Percentiles rank a stretch among this genome's conserved stretches.
Conservation (phyloP, 202 grass and related monocot genomes). For the Zizania palustris region DNA sequence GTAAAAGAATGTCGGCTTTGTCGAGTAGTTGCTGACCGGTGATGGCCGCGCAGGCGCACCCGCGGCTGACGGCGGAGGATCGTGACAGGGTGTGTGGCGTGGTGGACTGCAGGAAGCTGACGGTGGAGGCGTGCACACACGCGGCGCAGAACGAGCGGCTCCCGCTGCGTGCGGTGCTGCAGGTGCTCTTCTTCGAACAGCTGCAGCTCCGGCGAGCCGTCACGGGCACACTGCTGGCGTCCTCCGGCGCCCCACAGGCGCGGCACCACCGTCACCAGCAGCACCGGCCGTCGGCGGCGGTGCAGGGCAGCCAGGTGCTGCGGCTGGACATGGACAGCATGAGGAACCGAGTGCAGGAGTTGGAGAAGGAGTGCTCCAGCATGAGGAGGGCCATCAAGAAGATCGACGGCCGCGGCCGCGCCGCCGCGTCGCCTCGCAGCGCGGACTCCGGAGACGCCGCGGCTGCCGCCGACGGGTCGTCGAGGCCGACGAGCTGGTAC, state of each 20-base stretch:
- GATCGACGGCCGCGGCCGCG: slow-evolving; percentile 48
- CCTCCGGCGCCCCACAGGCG: slow-evolving; percentile 16
- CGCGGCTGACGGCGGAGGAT: slow-evolving; percentile 69
- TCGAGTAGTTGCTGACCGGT: slow-evolving; percentile 2
- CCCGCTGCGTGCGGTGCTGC: slow-evolving; percentile 82
- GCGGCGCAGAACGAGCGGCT: slow-evolving; percentile 91
- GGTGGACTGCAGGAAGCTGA: slow-evolving; percentile 83
- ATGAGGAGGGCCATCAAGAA: slow-evolving; percentile 76
- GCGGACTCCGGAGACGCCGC: not conserved
- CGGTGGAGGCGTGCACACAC: slow-evolving; percentile 91
- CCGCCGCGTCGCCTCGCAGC: slow-evolving; percentile 21
- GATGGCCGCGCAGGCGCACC: slow-evolving; percentile 52
- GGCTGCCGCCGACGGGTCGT: not conserved
- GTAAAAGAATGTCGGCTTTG: not conserved
- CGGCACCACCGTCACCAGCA: not conserved
- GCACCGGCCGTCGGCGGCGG: slow-evolving; percentile 32
- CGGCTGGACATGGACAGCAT: slow-evolving; percentile 88
- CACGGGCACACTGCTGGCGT: slow-evolving; percentile 52
- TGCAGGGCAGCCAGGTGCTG: slow-evolving; percentile 71
- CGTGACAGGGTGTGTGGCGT: slow-evolving; percentile 75
- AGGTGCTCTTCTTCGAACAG: slow-evolving; percentile 98
- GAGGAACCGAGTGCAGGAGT: slow-evolving; percentile 67
- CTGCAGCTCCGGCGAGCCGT: slow-evolving; percentile 78
- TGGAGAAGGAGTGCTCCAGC: slow-evolving; percentile 84
- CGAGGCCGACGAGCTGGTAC: slow-evolving; percentile 40